Base-by-base conservation (phyloP, 2,329 filamentous ascomycete species). In the Emmonsiellopsis sp. region DNA sequence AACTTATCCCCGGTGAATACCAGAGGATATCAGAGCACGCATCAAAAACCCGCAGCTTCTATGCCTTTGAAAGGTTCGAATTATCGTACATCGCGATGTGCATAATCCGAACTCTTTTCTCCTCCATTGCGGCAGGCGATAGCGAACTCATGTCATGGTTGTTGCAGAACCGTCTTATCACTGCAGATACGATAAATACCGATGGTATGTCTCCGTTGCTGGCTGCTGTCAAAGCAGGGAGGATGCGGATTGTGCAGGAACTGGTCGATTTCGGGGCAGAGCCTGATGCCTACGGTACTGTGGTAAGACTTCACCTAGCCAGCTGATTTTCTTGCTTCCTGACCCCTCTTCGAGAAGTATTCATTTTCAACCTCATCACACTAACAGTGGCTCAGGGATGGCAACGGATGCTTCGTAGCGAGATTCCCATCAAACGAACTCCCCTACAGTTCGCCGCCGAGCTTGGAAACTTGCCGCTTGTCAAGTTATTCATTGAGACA, bases 401-500 rank as follows among this genome's bases (percentile, higher is more conserved):
- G 13, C 36, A 27, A 5, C 5, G 7, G 32, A 31, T 40, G 10
- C 11, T 21, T 6, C 6, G 6, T 14, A 37, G 40, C 3, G 37
- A 37, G 2, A n/a, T n/a, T 31, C 13, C 49, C 13, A 44, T 51
- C 14, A 51, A 14, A 32, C 31, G 49, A 43, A 51, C 49, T 11
- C 49, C 49, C 7, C n/a, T 51, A 36, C 49, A 51, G 21, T 14
- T 42, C 6, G 49, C 49, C 42, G 49, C 49, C 2, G 37, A 17
- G 39, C 49, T 42, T 32, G 49, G 49, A 34, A 51, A 51, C 34
- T 37, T 51, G 14, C 40, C 49, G n/a, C 27, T 43, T 17, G 49
- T 51, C 39, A 51, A 51, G 27, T 21, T 51, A 37, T 51, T 51
- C 31, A 51, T 51, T n/a, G 49, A 51, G 39, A 34, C 32, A 9